Percentiles rank a stretch among this genome's conserved stretches.
These are phyloP conservation scores for Cystobasidium slooffiae DNA, from an alignment of 1,284 basidiomycete genomes.

Conservation along the genomic window DNA sequence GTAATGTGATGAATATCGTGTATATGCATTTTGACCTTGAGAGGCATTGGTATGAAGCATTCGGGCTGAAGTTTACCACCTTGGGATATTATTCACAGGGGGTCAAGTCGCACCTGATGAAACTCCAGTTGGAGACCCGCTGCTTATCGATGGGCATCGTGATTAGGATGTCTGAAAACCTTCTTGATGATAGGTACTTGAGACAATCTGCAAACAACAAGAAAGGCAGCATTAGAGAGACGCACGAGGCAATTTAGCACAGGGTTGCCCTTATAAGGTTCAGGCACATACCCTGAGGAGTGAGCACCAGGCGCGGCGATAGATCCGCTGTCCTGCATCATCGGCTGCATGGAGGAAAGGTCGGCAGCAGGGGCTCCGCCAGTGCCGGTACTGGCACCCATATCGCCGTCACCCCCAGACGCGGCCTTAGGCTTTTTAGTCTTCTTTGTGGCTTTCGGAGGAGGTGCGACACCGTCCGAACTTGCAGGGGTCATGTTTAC, in stretches of 20 bases:
- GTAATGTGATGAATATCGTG: too few relatives aligned
- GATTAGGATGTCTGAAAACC: neutral
- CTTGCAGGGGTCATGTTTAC: neutral
- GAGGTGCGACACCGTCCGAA: neutral
- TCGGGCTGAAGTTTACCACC: too few relatives aligned
- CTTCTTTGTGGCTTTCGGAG: neutral
- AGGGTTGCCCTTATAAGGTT: too few relatives aligned
- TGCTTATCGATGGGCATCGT: conserved; percentile 18
- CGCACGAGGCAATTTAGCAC: too few relatives aligned
- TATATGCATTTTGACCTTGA: too few relatives aligned
- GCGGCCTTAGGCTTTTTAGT: neutral
- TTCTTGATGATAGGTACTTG: conserved; percentile 6
- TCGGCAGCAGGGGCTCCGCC: neutral
- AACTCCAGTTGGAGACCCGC: too few relatives aligned
- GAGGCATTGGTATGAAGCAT: too few relatives aligned
- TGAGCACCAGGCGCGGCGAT: conserved; percentile 5
- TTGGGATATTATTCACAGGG: too few relatives aligned
- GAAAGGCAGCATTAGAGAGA: too few relatives aligned
- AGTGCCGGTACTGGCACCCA: conserved; percentile 2
- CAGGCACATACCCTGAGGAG: too few relatives aligned
- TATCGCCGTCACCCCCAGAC: too few relatives aligned
- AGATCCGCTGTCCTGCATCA: conserved; percentile 11
- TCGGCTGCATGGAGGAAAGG: conserved; percentile 6
- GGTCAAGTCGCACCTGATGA: too few relatives aligned
- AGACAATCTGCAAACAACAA: neutral